Conservation (phyloP, 2,329 filamentous ascomycete genomes). For the Tympanopsis confertula region DNA sequence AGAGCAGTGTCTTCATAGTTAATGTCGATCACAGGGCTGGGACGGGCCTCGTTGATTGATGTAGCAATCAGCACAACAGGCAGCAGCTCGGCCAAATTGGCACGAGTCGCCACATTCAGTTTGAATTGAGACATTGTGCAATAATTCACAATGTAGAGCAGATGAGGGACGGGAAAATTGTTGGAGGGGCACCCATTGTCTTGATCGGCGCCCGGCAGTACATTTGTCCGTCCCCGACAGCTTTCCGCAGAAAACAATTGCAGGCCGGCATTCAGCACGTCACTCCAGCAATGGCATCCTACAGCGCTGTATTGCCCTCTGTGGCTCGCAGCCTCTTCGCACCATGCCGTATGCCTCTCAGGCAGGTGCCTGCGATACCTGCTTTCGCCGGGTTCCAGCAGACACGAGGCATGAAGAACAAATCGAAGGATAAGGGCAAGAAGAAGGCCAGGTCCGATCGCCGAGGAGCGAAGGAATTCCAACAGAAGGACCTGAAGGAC, state of each 20-base stretch:
- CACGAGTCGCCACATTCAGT: slow-evolving; percentile 4
- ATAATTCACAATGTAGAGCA: background rate
- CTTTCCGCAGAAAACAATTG: slow-evolving; percentile 14
- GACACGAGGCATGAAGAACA: slow-evolving; percentile 20
- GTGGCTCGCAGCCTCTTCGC: slow-evolving; percentile 18
- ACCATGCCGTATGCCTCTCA: slow-evolving; percentile 16
- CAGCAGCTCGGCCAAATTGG: slow-evolving; percentile 24
- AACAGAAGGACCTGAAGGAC: slow-evolving; percentile 48
- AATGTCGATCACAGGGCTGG: slow-evolving; percentile 19
- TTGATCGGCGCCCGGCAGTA: slow-evolving; percentile 9
- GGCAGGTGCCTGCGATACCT: slow-evolving; percentile 9
- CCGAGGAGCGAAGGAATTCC: slow-evolving; percentile 56
- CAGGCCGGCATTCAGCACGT: background rate
- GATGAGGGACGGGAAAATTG: background rate
- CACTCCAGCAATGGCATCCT: slow-evolving; percentile 23
- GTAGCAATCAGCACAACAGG: slow-evolving; percentile 24
- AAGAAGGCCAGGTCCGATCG: slow-evolving; percentile 40
- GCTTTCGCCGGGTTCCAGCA: slow-evolving; percentile 8
- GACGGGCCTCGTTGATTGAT: slow-evolving; percentile 22
- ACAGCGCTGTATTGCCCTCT: slow-evolving; percentile 17
- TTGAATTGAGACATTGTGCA: slow-evolving; percentile 18
- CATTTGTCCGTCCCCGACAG: slow-evolving; percentile 15
- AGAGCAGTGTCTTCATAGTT: slow-evolving; percentile 19
- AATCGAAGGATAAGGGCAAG: slow-evolving; percentile 35
- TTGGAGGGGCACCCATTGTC: background rate